Percentiles rank a stretch among this genome's conserved stretches.
Evolutionary conservation across 2,329 filamentous ascomycete genomes (phyloP).

Genomic region (Biscogniauxia sp.): DNA sequence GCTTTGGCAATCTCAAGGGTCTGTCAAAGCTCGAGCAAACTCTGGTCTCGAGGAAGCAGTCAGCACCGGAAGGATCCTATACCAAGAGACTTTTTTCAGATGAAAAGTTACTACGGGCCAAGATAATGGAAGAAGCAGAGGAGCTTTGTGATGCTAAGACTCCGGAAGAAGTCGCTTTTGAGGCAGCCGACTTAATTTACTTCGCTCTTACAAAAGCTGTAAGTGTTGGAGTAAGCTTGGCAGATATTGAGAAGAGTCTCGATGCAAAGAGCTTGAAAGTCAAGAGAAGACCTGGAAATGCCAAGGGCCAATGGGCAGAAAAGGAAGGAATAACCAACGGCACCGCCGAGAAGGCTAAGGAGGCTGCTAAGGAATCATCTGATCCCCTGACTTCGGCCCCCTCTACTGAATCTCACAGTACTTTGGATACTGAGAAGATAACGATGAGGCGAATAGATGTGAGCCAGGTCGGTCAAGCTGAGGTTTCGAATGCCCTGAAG

Average conservation of each 20-base stretch:
- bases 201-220: slow-evolving; percentile 92
- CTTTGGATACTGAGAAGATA: slow-evolving; percentile 54
- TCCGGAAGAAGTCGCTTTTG: slow-evolving; percentile 83
- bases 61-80: slow-evolving; percentile 86
- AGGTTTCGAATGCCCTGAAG: slow-evolving; percentile 73
- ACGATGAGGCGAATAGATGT: slow-evolving; percentile 79
- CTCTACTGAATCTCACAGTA: slow-evolving; percentile 40
- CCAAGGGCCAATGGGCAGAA: slow-evolving; percentile 88
- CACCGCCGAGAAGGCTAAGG: slow-evolving; percentile 32
- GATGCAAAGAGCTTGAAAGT: slow-evolving; percentile 96
- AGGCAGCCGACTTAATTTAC: slow-evolving; percentile 93
- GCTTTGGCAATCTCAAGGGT: slow-evolving; percentile 82
- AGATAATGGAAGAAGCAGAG: slow-evolving; percentile 98
- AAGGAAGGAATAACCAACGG: slow-evolving; percentile 66
- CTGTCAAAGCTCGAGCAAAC: slow-evolving; percentile 86
- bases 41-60: slow-evolving; percentile 73
- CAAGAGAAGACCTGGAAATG: slow-evolving; percentile 87
- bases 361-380: slow-evolving; percentile 35
- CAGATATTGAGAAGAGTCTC: slow-evolving; percentile 88
- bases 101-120: slow-evolving; percentile 82
- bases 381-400: slow-evolving; percentile 35
- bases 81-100: slow-evolving; percentile 92
- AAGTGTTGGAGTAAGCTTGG: slow-evolving; percentile 76
- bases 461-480: slow-evolving; percentile 57
- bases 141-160: slow-evolving; percentile 86